A percentile compares a stretch with the other conserved stretches of the same genome.
phyloP scores from a whole-genome alignment of 1,139 yeast genomes.

The Arxiozyma slooffiae region DNA sequence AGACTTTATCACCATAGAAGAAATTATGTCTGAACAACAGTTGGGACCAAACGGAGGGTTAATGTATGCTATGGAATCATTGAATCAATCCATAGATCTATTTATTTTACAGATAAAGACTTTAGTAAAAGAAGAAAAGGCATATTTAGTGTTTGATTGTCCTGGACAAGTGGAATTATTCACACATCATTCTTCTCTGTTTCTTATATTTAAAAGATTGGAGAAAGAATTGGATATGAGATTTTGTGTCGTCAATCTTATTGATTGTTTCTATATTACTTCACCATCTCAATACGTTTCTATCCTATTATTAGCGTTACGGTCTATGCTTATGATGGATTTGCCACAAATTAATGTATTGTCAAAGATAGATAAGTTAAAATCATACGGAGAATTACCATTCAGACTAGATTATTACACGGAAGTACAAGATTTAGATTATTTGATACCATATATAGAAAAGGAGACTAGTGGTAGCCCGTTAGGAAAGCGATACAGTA shows the following conservation, averaged over 20 bases:
- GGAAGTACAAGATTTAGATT: slow-evolving; percentile 75
- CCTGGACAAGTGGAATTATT: slow-evolving; percentile 97
- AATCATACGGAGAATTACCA: slow-evolving; percentile 57
- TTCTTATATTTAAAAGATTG: slow-evolving; percentile 58
- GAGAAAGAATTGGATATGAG: slow-evolving; percentile 61
- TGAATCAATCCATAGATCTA: slow-evolving; percentile 46
- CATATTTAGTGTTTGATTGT: slow-evolving; percentile 83
- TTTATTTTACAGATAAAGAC: slow-evolving; percentile 51
- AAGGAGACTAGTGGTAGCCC: slow-evolving; percentile 41
- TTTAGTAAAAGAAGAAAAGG: slow-evolving; percentile 48
- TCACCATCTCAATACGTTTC: slow-evolving; percentile 90
- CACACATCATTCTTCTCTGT: slow-evolving; percentile 80
- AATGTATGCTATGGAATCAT: slow-evolving; percentile 75
- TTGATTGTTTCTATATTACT: slow-evolving; percentile 78
- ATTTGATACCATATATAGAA: slow-evolving; percentile 58
- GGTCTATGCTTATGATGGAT: slow-evolving; percentile 89
- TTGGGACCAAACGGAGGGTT: slow-evolving; percentile 95
- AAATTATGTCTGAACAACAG: slow-evolving; percentile 72
- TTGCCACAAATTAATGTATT: slow-evolving; percentile 89
- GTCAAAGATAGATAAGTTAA: slow-evolving; percentile 77
- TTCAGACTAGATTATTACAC: slow-evolving; percentile 80
- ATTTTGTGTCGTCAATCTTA: slow-evolving; percentile 75
- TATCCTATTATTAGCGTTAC: slow-evolving; percentile 62
- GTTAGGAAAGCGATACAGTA: slow-evolving; percentile 53
- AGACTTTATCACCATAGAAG: slow-evolving; percentile 79